These are phyloP conservation scores for Vachellia collinsii DNA, from an alignment of 306 rosid genomes.

Conservation along the genomic window DNA sequence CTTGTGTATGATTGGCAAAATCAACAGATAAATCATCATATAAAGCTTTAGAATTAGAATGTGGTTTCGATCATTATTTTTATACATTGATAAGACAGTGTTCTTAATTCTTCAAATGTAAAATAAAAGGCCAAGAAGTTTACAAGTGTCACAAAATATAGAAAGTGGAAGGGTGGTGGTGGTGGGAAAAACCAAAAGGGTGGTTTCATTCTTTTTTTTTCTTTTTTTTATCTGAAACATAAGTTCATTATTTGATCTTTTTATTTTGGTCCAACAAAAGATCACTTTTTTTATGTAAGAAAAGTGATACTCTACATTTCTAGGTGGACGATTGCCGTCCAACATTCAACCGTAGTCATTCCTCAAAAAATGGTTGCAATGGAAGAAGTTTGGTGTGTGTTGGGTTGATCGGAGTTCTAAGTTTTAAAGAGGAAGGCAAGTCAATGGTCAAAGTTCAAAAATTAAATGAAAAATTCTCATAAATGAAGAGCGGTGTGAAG, in stretches of 20 bases:
- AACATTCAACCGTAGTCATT: constrained; percentile 12
- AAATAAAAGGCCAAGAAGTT: background rate
- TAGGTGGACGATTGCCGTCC: constrained; percentile 29
- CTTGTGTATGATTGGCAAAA: background rate
- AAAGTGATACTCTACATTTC: background rate
- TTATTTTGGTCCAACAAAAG: constrained; percentile 10
- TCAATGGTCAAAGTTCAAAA: background rate
- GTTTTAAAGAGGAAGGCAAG: background rate
- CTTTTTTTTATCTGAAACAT: constrained; percentile 15
- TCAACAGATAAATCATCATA: background rate
- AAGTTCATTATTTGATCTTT: constrained; percentile 22
- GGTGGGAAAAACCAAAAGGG: constrained; percentile 7
- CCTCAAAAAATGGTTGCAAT: constrained; percentile 7
- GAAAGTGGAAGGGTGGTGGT: background rate
- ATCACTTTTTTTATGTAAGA: background rate
- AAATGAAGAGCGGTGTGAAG: background rate
- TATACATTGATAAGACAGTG: background rate
- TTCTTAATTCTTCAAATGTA: background rate
- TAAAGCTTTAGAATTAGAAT: background rate
- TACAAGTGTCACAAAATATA: background rate
- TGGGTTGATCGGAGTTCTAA: constrained; percentile 9
- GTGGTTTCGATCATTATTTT: background rate
- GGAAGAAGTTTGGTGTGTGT: constrained; percentile 35
- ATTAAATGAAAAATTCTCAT: background rate
- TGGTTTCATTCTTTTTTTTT: background rate